Conservation (phyloP, 129 eudicot species). For the Heracleum sosnowskyi region DNA sequence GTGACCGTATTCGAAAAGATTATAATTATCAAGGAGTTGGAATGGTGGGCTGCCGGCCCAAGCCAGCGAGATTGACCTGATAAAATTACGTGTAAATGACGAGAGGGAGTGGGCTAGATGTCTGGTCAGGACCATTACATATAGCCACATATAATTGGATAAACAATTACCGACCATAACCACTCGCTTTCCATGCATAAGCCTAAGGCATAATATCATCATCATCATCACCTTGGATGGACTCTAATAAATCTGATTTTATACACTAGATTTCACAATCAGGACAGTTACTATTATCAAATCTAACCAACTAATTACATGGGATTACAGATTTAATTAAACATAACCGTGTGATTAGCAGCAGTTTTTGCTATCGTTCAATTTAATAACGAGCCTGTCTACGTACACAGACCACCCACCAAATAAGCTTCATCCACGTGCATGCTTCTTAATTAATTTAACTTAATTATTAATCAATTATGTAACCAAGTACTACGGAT, state of each 20-base stretch:
- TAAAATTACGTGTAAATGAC: not conserved
- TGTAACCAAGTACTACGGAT: not conserved
- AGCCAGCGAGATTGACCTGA: not conserved
- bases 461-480: not conserved
- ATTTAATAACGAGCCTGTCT: not conserved
- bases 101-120: not conserved
- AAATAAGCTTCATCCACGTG: constrained; percentile 3
- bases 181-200: constrained; percentile 10
- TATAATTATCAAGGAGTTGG: not conserved
- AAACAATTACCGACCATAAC: not conserved
- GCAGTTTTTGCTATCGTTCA: not conserved
- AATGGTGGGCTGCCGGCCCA: constrained; percentile 6
- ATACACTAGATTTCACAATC: not conserved
- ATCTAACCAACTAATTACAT: not conserved
- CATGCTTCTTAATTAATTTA: not conserved
- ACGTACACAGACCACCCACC: not conserved
- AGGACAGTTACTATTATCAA: not conserved
- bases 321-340: not conserved
- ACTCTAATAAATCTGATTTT: not conserved
- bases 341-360: not conserved
- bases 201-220: not conserved
- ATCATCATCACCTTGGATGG: not conserved
- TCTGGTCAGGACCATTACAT: not conserved
- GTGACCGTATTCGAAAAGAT: not conserved
- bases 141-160: not conserved